Conservation (phyloP, 176 grass and related monocot genomes). For the Raddia guianensis region DNA sequence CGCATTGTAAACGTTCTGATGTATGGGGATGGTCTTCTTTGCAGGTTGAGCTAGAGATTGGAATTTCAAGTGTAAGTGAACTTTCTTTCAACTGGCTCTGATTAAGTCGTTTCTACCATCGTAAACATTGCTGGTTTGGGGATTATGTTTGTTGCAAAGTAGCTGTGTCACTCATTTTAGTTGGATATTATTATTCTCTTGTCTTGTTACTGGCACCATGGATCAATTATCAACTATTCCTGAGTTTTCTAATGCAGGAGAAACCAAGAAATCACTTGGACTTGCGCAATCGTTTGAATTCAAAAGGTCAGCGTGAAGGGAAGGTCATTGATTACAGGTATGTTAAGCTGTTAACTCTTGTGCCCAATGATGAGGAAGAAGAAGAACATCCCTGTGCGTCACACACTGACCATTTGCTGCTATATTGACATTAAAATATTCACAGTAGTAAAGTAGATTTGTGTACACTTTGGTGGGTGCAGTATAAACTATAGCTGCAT, state of each 20-base stretch:
- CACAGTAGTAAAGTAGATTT: not conserved
- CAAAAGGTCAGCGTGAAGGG: constrained; percentile 90
- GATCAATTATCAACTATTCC: not conserved
- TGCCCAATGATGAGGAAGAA: not conserved
- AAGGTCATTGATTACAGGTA: constrained; percentile 98
- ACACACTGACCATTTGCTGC: not conserved
- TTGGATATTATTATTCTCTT: not conserved
- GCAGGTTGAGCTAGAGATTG: constrained; percentile 81
- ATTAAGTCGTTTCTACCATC: not conserved
- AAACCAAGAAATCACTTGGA: constrained; percentile 97
- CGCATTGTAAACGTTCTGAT: constrained; percentile 15
- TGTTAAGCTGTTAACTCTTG: not conserved
- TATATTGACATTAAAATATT: not conserved
- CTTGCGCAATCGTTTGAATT: constrained; percentile 85
- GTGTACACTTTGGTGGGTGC: not conserved
- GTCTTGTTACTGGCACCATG: not conserved
- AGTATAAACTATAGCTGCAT: not conserved
- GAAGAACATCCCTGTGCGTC: not conserved
- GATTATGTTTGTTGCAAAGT: not conserved
- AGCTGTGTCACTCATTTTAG: not conserved
- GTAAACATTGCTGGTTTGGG: not conserved
- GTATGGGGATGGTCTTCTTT: constrained; percentile 36
- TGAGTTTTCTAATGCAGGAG: constrained; percentile 62
- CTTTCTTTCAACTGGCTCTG: not conserved
- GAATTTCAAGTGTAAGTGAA: constrained; percentile 75